phyloP scores from a whole-genome alignment of 805 yeast genomes.

The Candida maesae region DNA sequence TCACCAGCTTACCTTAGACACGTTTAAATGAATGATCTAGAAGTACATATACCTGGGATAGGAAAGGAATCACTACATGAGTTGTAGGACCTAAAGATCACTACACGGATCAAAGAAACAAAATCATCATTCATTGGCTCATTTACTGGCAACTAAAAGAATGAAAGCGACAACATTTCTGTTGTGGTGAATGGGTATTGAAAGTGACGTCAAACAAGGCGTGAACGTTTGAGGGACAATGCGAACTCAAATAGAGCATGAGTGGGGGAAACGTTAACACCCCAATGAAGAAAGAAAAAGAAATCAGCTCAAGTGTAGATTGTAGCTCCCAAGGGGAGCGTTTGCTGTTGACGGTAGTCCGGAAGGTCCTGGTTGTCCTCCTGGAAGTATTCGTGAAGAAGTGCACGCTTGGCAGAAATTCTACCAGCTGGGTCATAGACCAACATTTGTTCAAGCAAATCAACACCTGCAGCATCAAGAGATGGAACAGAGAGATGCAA shows the following conservation, averaged over 20 bases:
- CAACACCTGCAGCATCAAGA: conserved; percentile 79
- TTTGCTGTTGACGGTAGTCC: conserved; percentile 25
- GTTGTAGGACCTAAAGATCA: too few relatives aligned
- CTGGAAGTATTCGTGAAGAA: conserved; percentile 81
- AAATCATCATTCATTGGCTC: too few relatives aligned
- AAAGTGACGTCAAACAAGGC: too few relatives aligned
- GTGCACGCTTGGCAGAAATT: conserved; percentile 91
- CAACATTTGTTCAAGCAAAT: conserved; percentile 71
- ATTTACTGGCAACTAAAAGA: too few relatives aligned
- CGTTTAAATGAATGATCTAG: too few relatives aligned
- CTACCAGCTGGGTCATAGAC: conserved; percentile 92
- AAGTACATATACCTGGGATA: too few relatives aligned
- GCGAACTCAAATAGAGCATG: not conserved
- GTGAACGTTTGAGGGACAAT: too few relatives aligned
- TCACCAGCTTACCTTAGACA: not conserved
- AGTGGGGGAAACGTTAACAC: not conserved
- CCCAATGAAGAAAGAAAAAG: not conserved
- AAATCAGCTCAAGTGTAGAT: conserved; percentile 22
- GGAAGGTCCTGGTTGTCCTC: conserved; percentile 38
- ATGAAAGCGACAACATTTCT: too few relatives aligned
- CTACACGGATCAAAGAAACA: too few relatives aligned
- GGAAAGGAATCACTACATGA: too few relatives aligned
- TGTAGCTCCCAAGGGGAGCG: conserved; percentile 30
- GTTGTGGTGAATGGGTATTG: too few relatives aligned
- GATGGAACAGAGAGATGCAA: conserved; percentile 71